phyloP scores from a whole-genome alignment of 1,139 yeast species.

The Candida glucosophila region DNA sequence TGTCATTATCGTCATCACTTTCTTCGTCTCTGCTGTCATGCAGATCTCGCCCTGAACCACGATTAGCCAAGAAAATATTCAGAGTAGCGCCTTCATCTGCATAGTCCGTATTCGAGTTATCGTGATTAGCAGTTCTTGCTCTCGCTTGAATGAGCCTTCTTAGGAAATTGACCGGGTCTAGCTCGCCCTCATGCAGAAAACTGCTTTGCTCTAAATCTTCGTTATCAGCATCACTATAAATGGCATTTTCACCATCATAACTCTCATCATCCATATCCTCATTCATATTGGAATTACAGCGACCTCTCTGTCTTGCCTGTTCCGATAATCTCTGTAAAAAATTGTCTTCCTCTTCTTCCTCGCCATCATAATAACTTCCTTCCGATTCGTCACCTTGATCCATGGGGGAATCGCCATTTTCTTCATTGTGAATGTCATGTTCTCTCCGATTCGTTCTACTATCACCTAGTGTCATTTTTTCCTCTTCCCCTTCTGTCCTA shows the following conservation, averaged over 20 bases:
- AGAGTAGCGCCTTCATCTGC: constrained; percentile 12
- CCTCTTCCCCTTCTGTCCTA: too few relatives aligned
- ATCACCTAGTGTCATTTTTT: too few relatives aligned
- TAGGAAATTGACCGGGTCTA: constrained; percentile 18
- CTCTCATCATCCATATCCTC: constrained; percentile 7
- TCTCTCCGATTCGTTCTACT: too few relatives aligned
- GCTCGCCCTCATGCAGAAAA: constrained; percentile 11
- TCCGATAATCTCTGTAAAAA: constrained; percentile 15
- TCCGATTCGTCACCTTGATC: neutral
- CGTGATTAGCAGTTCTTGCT: constrained; percentile 11
- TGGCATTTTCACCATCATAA: constrained; percentile 3
- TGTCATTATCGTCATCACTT: constrained; percentile 3
- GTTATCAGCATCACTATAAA: constrained; percentile 3
- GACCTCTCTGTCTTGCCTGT: constrained; percentile 11
- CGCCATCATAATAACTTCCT: constrained; percentile 3
- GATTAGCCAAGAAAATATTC: constrained; percentile 1
- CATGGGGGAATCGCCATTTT: too few relatives aligned
- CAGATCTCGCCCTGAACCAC: constrained; percentile 1
- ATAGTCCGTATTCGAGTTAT: constrained; percentile 8
- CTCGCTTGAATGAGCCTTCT: constrained; percentile 15
- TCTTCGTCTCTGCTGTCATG: constrained; percentile 5
- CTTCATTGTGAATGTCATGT: too few relatives aligned
- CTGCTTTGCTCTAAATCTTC: constrained; percentile 5
- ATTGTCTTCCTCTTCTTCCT: constrained; percentile 15
- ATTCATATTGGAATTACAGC: constrained; percentile 3